phyloP scores from a whole-genome alignment of 2,329 filamentous ascomycete species.

The Xylariaceae sp. region DNA sequence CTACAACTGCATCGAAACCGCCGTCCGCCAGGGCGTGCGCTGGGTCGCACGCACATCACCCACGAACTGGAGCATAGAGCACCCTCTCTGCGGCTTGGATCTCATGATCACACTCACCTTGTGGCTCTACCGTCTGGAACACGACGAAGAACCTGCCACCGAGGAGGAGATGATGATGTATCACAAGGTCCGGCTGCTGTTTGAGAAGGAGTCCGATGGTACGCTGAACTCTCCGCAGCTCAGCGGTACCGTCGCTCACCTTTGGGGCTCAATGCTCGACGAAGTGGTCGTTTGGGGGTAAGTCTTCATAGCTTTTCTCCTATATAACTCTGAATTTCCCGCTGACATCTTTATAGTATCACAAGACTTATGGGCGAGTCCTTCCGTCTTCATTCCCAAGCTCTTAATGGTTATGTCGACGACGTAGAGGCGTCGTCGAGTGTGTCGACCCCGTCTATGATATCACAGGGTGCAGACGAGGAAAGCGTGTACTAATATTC shows the following conservation, averaged over 20 bases:
- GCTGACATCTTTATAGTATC: constrained; percentile 58
- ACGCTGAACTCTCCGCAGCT: constrained; percentile 69
- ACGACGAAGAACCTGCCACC: constrained; percentile 87
- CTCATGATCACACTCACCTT: constrained; percentile 96
- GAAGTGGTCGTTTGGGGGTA: constrained; percentile 99
- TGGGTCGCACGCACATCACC: constrained; percentile 98
- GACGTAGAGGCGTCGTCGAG: constrained; percentile 66
- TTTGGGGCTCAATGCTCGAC: constrained; percentile 98
- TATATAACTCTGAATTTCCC: constrained; percentile 50
- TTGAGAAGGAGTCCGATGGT: constrained; percentile 85
- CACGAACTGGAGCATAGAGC: constrained; percentile 98
- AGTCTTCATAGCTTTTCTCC: constrained; percentile 44
- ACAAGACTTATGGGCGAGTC: constrained; percentile 96
- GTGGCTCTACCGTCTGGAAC: constrained; percentile 98
- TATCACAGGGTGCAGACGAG: constrained; percentile 64
- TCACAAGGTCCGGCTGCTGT: constrained; percentile 83
- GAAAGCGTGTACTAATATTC: constrained; percentile 62
- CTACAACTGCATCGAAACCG: constrained; percentile 96
- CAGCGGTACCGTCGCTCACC: constrained; percentile 88
- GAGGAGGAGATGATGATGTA: constrained; percentile 86
- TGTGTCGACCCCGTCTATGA: constrained; percentile 66
- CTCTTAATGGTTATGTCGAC: constrained; percentile 90
- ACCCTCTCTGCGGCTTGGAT: constrained; percentile 92
- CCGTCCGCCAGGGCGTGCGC: constrained; percentile 86
- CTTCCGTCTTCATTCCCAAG: constrained; percentile 94